Percentiles rank a stretch among this genome's conserved stretches.
Conservation (phyloP, 306 rosid species). For the Cicer yamashitae region DNA sequence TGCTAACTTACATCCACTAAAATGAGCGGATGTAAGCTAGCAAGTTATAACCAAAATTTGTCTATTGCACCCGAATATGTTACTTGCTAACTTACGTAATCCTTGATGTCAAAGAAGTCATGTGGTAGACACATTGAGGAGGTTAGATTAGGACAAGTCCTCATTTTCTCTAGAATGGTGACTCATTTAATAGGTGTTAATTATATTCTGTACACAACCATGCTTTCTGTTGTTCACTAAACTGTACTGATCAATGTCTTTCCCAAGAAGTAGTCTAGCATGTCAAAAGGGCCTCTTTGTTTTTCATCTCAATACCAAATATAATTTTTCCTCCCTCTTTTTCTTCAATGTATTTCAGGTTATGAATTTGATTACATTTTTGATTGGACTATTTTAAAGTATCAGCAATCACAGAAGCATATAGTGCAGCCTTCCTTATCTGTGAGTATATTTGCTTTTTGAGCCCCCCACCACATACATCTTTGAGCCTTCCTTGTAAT, state of each 20-base stretch:
- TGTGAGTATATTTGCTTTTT: conserved; percentile 61
- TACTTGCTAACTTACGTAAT: background rate
- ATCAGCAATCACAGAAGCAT: conserved; percentile 87
- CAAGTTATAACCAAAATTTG: background rate
- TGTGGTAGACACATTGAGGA: background rate
- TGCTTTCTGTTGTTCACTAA: background rate
- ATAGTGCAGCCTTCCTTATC: conserved; percentile 60
- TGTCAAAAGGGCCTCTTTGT: background rate
- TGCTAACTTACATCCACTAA: background rate
- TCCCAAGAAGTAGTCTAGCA: no score
- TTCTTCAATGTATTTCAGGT: conserved; percentile 55
- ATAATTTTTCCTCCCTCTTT: conserved; percentile 30
- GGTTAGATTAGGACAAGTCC: conserved; percentile 1
- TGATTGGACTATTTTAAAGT: conserved; percentile 95
- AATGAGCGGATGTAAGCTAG: background rate
- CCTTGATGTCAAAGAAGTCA: background rate
- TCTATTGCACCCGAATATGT: background rate
- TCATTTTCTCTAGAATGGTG: background rate
- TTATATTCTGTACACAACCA: conserved; percentile 4
- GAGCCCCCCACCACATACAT: background rate
- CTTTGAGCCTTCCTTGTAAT: background rate
- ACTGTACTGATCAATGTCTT: no score
- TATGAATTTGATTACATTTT: conserved; percentile 83
- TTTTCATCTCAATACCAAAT: conserved; percentile 19
- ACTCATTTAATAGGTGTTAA: background rate